Evolutionary conservation across 2,329 filamentous ascomycete genomes (phyloP), one percentile per base, ranked within the genome.

Genomic region (Penicillium sp.): DNA sequence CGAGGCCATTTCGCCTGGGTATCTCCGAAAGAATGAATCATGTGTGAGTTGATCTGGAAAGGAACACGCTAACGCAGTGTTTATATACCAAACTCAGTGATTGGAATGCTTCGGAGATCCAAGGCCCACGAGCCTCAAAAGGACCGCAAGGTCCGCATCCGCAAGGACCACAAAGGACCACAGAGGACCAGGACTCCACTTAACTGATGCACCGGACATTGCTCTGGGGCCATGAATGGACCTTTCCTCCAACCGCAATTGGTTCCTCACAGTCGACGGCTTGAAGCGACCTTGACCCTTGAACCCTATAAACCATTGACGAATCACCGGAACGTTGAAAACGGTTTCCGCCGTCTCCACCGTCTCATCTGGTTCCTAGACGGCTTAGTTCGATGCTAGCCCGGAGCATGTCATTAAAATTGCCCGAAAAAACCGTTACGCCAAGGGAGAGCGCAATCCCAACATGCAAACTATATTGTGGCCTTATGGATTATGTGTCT

Each of bases 351-450:
- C 50, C 50, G 54, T 45, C 53, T 56, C 45, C 53, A 47, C 50
- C 49, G 54, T 46, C 55, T 58, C 45, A 44, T 57, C 51, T 63
- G 59, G 59, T 59, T 58, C 59, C 57, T 48, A 46, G 54, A 57
- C 34, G 42, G 57, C 53, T 52, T 66, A 62, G 62, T 47, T 61
- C 60, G 63, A 64, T 60, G 58, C 60, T 63, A 62, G 57, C 57
- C 56, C 56, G 51, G 56, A 57, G 56, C 59, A 63, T 65, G 60
- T 61, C 62, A 61, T 63, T 60, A 56, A 45, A 52, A 45, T 54
- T 46, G 52, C 32, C 53, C 55, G 52, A 56, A 50, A 69, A 69
- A 70, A 63, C 68, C 69, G 69, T 73, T 72, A 68, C 58, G 63
- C 69, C 67, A 68, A 68, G 62, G 57, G n/a, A 20, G 39, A 14